Conservation (phyloP, 306 rosid species). For the Lablab purpureus region DNA sequence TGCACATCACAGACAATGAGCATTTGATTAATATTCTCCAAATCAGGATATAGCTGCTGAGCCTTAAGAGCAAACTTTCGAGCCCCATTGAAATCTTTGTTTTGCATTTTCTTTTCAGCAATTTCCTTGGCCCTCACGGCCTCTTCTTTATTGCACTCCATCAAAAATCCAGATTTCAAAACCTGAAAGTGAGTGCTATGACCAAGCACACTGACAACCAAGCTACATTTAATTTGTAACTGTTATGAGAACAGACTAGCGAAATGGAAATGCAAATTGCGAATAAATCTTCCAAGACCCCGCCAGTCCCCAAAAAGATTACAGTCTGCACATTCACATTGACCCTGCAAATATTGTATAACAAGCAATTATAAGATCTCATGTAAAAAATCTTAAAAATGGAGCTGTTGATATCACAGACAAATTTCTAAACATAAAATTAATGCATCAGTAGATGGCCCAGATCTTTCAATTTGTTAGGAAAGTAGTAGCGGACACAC, state of each 20-base stretch:
- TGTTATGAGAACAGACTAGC: conserved; percentile 3
- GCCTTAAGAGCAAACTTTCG: conserved; percentile 73
- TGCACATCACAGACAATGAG: conserved; percentile 91
- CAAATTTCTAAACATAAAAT: conserved; percentile 26
- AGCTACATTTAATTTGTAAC: conserved; percentile 44
- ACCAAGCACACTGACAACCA: conserved; percentile 32
- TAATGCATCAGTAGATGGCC: conserved; percentile 23
- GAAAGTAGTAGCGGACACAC: conserved; percentile 27
- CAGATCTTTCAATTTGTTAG: conserved; percentile 22
- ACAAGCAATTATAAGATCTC: conserved; percentile 42
- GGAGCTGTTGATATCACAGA: conserved; percentile 16
- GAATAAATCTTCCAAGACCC: conserved; percentile 33
- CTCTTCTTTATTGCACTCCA: conserved; percentile 96
- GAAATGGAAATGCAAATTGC: conserved; percentile 13
- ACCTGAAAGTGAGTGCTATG: conserved; percentile 45
- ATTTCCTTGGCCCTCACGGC: conserved; percentile 88
- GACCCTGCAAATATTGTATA: conserved; percentile 49
- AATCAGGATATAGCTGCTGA: conserved; percentile 75
- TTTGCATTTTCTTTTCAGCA: conserved; percentile 83
- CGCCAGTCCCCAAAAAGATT: conserved; percentile 24
- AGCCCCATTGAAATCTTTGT: conserved; percentile 83
- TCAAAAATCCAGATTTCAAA: conserved; percentile 47
- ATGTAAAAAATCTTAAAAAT: neutral
- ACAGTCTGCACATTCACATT: conserved; percentile 38
- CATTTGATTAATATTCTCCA: conserved; percentile 84